A percentile compares a stretch with the other conserved stretches of the same genome.
These are phyloP conservation scores for Coprinopsis marcescibilis DNA, from an alignment of 768 basidiomycete genomes.

Conservation along the genomic window DNA sequence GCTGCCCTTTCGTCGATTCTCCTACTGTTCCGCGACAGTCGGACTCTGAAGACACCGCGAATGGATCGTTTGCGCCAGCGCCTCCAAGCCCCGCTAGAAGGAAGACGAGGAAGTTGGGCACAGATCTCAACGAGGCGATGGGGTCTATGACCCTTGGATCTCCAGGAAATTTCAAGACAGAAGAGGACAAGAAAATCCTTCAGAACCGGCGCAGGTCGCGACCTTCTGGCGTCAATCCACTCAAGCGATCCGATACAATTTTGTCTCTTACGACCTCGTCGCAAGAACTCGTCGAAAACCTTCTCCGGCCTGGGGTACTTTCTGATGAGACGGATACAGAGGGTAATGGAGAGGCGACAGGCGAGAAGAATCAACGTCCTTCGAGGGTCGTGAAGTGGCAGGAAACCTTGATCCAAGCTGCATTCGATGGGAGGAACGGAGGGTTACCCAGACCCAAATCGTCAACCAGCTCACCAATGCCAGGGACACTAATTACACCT, in stretches of 20 bases:
- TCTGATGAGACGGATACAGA: conserved; percentile 23
- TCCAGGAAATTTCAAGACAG: conserved; percentile 14
- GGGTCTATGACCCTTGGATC: conserved; percentile 40
- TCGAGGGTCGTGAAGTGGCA: conserved; percentile 31
- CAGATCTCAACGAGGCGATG: conserved; percentile 34
- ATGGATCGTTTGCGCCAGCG: background rate
- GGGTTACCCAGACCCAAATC: conserved; percentile 17
- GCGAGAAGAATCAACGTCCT: conserved; percentile 22
- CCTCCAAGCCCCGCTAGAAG: conserved; percentile 1
- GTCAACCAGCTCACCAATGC: conserved; percentile 41
- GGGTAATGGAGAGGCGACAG: conserved; percentile 12
- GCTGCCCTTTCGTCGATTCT: conserved; percentile 45
- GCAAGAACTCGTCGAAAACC: conserved; percentile 38
- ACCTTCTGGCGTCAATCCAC: conserved; percentile 20
- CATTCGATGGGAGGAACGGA: conserved; percentile 16
- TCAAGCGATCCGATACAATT: conserved; percentile 35
- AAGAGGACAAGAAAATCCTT: conserved; percentile 29
- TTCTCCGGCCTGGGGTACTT: conserved; percentile 40
- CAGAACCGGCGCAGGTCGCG: conserved; percentile 26
- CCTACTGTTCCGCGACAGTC: conserved; percentile 11
- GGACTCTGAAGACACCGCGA: background rate
- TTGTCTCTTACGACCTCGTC: conserved; percentile 45
- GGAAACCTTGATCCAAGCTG: conserved; percentile 17
- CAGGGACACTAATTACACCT: conserved; percentile 48
- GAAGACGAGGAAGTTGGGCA: conserved; percentile 8